Conservation (phyloP, 805 yeast species). For the Ogataea degrootiae region DNA sequence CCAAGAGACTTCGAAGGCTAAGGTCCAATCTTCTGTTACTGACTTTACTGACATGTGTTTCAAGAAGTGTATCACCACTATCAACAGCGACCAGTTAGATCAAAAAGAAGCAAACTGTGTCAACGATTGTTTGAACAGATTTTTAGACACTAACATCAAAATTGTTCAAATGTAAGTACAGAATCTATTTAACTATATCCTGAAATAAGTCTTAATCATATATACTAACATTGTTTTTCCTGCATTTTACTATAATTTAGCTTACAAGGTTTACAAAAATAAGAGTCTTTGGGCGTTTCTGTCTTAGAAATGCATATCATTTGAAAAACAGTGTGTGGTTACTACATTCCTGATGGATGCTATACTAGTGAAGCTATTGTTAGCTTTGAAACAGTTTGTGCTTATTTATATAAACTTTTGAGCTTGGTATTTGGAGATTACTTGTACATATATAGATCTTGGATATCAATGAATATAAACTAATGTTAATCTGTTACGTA, state of each 20-base stretch:
- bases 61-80: constrained; percentile 66
- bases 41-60: constrained; percentile 87
- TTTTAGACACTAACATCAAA: constrained; percentile 80
- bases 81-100: constrained; percentile 46
- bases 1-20: constrained; percentile 78
- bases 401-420: too few species aligned
- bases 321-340: too few species aligned
- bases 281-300: not conserved
- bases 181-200: not conserved
- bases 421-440: too few species aligned
- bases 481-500: too few species aligned
- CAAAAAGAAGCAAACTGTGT: constrained; percentile 67
- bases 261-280: constrained; percentile 16
- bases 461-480: too few species aligned
- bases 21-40: constrained; percentile 83
- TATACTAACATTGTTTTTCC: constrained; percentile 7
- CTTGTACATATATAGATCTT: too few species aligned
- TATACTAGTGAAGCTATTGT: too few species aligned
- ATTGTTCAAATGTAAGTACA: constrained; percentile 54
- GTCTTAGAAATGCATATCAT: too few species aligned
- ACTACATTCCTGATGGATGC: too few species aligned
- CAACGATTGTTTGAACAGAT: constrained; percentile 76
- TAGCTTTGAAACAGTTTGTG: too few species aligned
- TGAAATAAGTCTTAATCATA: not conserved
- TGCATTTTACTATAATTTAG: constrained; percentile 2